These are phyloP conservation scores for Mortierella claussenii DNA, from an alignment of 192 early-diverging fungal genomes.

Conservation along the genomic window DNA sequence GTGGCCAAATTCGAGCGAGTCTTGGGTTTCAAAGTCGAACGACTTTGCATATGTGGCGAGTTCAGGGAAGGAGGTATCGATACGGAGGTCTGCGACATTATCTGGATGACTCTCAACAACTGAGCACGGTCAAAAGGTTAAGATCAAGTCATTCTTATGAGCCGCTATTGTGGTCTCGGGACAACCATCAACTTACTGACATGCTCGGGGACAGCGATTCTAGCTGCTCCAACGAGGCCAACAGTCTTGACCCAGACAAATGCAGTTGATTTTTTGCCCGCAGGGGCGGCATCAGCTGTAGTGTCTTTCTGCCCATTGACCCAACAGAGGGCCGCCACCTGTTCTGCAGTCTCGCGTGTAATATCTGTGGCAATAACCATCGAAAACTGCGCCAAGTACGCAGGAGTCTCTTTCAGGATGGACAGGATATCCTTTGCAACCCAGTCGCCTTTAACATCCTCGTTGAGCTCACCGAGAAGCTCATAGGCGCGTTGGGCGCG, in stretches of 20 bases:
- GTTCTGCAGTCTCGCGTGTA: conserved; percentile 60
- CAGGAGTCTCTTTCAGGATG: conserved; percentile 36
- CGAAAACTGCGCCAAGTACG: conserved; percentile 74
- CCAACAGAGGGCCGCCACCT: conserved; percentile 74
- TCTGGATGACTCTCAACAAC: conserved; percentile 94
- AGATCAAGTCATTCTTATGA: too few relatives aligned
- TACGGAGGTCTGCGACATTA: conserved; percentile 78
- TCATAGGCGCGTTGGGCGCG: conserved; percentile 71
- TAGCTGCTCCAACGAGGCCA: conserved; percentile 82
- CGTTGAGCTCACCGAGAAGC: conserved; percentile 88
- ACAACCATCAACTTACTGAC: conserved; percentile 80
- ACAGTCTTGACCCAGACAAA: conserved; percentile 75
- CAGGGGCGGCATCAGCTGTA: background rate
- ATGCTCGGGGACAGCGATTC: conserved; percentile 82
- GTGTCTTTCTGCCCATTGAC: conserved; percentile 20
- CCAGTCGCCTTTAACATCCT: conserved; percentile 76
- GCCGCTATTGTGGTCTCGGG: too few relatives aligned
- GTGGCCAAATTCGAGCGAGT: conserved; percentile 78
- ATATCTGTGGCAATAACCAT: conserved; percentile 83
- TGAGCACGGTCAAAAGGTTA: conserved; percentile 39
- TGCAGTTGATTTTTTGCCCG: conserved; percentile 60
- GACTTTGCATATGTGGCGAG: conserved; percentile 68
- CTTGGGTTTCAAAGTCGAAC: conserved; percentile 75
- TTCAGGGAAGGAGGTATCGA: conserved; percentile 84
- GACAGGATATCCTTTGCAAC: conserved; percentile 64